phyloP scores from a whole-genome alignment of 2,329 filamentous ascomycete species.

The Chrysoporthe puriensis region DNA sequence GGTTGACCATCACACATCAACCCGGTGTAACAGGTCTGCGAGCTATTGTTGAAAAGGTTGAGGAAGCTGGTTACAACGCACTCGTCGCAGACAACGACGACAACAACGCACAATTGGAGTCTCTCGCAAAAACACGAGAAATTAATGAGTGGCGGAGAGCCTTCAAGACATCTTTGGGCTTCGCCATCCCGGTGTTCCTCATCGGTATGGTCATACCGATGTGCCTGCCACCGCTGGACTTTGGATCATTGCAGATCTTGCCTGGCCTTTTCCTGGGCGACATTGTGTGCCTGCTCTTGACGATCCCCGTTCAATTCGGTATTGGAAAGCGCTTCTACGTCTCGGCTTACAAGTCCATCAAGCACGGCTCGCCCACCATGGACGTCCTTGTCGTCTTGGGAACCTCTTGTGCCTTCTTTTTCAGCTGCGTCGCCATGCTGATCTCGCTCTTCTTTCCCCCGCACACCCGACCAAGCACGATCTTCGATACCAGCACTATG shows the following conservation, averaged over 20 bases:
- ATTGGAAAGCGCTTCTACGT: conserved; percentile 93
- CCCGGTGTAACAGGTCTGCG: conserved; percentile 76
- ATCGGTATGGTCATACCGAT: conserved; percentile 95
- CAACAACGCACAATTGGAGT: conserved; percentile 95
- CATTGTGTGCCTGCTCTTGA: conserved; percentile 79
- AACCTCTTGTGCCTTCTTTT: conserved; percentile 95
- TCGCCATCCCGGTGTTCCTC: conserved; percentile 88
- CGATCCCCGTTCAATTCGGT: conserved; percentile 93
- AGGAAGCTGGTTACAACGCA: conserved; percentile 84
- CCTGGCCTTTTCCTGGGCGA: conserved; percentile 88
- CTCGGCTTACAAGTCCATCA: conserved; percentile 90
- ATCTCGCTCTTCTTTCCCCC: conserved; percentile 77
- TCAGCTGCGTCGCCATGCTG: conserved; percentile 85
- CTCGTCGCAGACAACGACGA: conserved; percentile 89
- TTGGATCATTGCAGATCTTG: conserved; percentile 68
- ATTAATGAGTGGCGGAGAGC: conserved; percentile 90
- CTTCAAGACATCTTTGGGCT: conserved; percentile 76
- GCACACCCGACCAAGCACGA: conserved; percentile 80
- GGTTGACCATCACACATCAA: conserved; percentile 74
- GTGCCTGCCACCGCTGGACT: conserved; percentile 75
- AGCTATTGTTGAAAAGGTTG: conserved; percentile 78
- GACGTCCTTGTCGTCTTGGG: conserved; percentile 93
- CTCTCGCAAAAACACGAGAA: conserved; percentile 92
- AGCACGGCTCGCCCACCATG: conserved; percentile 93
- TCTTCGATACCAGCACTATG: conserved; percentile 99